phyloP scores from a whole-genome alignment of 1,139 yeast species.

The Tardiomyces blankii region DNA sequence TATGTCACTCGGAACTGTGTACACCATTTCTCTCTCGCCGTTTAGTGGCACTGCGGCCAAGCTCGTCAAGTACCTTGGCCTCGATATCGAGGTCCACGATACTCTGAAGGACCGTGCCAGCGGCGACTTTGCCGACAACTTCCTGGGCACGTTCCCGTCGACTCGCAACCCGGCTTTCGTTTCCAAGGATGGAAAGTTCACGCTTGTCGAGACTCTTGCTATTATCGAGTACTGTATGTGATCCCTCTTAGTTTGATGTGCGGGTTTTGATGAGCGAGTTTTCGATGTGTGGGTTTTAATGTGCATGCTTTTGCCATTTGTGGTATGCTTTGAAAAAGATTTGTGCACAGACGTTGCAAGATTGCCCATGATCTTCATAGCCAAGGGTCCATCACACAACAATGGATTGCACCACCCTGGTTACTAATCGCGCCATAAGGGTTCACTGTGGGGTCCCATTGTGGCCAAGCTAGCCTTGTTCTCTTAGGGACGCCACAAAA shows the following conservation, averaged over 20 bases:
- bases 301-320: too few relatives aligned
- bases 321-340: too few relatives aligned
- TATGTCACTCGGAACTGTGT: background rate
- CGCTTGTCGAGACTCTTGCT: conserved; percentile 1
- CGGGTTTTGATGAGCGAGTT: too few relatives aligned
- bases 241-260: background rate
- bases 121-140: background rate
- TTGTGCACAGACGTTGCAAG: too few relatives aligned
- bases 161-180: background rate
- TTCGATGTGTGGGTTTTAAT: too few relatives aligned
- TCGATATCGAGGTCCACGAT: background rate
- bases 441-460: too few relatives aligned
- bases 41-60: background rate
- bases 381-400: too few relatives aligned
- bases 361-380: too few relatives aligned
- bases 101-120: background rate
- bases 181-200: background rate
- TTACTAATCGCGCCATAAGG: too few relatives aligned
- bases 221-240: background rate
- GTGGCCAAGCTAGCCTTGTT: too few relatives aligned
- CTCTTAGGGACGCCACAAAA: too few relatives aligned
- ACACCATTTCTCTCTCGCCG: background rate
- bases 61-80: background rate
- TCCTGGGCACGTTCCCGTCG: background rate
- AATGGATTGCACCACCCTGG: too few relatives aligned